phyloP scores from a whole-genome alignment of 225 moss, liverwort and hornwort genomes.

The Ulota crispa region DNA sequence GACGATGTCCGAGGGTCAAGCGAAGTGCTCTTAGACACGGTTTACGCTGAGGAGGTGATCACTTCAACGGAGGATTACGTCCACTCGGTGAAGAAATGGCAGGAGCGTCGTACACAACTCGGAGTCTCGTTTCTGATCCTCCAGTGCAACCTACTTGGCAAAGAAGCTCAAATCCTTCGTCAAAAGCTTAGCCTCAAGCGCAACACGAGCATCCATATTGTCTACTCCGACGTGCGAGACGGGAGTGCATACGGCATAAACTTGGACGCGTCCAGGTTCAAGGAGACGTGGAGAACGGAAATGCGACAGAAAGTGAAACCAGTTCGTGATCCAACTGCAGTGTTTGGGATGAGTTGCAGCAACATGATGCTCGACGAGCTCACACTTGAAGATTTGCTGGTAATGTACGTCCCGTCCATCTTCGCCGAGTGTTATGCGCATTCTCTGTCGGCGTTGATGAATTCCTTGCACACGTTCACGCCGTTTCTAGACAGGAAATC shows the following conservation, averaged over 20 bases:
- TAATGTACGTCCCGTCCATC: conserved; percentile 50
- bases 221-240: conserved; percentile 41
- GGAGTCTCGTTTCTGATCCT: conserved; percentile 40
- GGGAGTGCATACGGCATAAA: conserved; percentile 17
- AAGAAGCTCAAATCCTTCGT: conserved; percentile 38
- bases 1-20: not conserved
- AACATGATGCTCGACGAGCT: conserved; percentile 7
- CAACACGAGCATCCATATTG: conserved; percentile 35
- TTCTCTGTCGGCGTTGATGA: conserved; percentile 48
- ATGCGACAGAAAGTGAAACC: conserved; percentile 30
- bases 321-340: conserved; percentile 15
- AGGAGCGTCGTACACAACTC: not conserved
- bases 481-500: conserved; percentile 31
- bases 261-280: conserved; percentile 30
- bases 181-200: conserved; percentile 42
- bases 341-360: conserved; percentile 18
- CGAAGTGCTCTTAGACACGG: conserved; percentile 29
- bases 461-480: conserved; percentile 54
- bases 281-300: conserved; percentile 30
- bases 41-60: conserved; percentile 35
- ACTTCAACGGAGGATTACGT: conserved; percentile 22
- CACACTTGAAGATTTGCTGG: conserved; percentile 34
- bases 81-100: conserved; percentile 33
- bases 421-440: conserved; percentile 50
- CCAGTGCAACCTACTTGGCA: conserved; percentile 41